phyloP scores from a whole-genome alignment of 2,329 filamentous ascomycete species.

The Trichophyton mentagrophytes region DNA sequence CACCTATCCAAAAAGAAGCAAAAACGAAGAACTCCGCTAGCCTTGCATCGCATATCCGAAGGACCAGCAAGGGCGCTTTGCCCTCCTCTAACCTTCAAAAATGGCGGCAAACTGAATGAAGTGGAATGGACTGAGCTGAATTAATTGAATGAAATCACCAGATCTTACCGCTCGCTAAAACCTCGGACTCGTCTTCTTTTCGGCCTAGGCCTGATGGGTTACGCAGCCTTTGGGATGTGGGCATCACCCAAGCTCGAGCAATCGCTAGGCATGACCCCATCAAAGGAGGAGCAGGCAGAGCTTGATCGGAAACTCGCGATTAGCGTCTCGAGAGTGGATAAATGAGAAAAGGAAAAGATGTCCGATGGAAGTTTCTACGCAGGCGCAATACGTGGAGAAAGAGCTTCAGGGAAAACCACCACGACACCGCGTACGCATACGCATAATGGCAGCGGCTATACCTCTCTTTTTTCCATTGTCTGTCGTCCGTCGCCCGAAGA shows the following conservation, averaged over 20 bases:
- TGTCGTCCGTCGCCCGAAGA: not conserved
- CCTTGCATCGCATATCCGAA: not conserved
- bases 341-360: constrained; percentile 6
- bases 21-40: not conserved
- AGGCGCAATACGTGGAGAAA: no score
- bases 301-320: constrained; percentile 38
- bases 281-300: constrained; percentile 57
- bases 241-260: constrained; percentile 61
- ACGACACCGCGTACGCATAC: not conserved
- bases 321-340: constrained; percentile 12
- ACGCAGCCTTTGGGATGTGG: constrained; percentile 62
- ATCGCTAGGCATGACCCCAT: constrained; percentile 58
- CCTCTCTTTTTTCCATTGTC: not conserved
- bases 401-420: no score
- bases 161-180: constrained; percentile 58
- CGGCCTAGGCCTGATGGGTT: constrained; percentile 62
- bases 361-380: no score
- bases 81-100: not conserved
- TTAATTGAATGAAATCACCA: constrained; percentile 20
- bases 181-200: constrained; percentile 58
- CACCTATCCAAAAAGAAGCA: not conserved
- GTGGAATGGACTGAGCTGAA: not conserved
- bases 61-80: not conserved
- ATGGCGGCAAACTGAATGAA: not conserved
- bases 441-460: not conserved